Base-by-base conservation (phyloP, 257 asterid genomes). In the Schizonepeta tenuifolia region DNA sequence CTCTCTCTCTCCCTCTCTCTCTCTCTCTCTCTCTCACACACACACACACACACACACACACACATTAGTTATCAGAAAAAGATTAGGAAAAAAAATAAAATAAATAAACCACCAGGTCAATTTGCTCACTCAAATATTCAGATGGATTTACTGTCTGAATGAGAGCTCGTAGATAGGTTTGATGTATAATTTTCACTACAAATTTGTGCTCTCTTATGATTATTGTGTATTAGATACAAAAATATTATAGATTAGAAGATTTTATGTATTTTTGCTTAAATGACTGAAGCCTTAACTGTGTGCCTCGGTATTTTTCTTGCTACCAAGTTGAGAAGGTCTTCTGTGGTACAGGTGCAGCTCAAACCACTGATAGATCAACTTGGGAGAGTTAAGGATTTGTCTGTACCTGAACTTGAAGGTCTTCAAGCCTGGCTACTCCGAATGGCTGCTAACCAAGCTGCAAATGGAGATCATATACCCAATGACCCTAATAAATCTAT, bases 341-440 rank as follows among this genome's bases (percentile, higher is more conserved):
- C 54, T 72, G 71, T 77, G 75, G 62, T 84, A 67, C 80, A 86
- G 96, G 88, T 78, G 70, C 99, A 90, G 65, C 88, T 95, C 61
- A 95, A 90, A 79, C 97, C 98, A 53, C 73, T 95, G 74, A 81
- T 66, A 11, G 98, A 90, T 63, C 98, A 87, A 85, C 92, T 95
- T 33, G 84, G 78, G 75, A 85, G 96, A 80, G 94, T 95, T 35
- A 92, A 92, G 85, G 97, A 95, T 84, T 90, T 95, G 82, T 78
- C 92, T 60, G 87, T 63, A 66, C 99, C 97, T 31, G 98, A 95
- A 63, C 87, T 86, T 74, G 97, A 96, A 80, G 88, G 71, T 75
- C 98, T 95, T 82, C 94, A 85, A 73, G 97, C 91, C 57, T 95
- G 99, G 98, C 91, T 92, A 80, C 78, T 86, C 71, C 85, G 86